Evolutionary conservation across 768 basidiomycete genomes (phyloP), one percentile per base, ranked within the genome.

Genomic region (Terana coerulea): DNA sequence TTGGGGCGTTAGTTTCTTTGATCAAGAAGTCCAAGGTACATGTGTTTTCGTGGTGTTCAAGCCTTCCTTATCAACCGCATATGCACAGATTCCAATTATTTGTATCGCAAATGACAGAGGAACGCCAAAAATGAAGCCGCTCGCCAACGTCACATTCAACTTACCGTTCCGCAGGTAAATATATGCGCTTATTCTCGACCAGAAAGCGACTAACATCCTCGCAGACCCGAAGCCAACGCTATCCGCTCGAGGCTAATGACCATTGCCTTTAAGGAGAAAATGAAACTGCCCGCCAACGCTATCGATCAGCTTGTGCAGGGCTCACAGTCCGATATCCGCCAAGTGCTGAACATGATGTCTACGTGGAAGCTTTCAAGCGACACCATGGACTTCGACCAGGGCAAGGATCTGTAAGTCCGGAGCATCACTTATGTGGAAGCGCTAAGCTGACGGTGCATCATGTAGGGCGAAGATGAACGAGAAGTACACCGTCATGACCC

Each of bases 281-380:
- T 99, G 81, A 88, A 91, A 67, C 73, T 98, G n/a, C 88, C 91
- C 0, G 82, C 84, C 0, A 91, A 91, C 52, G 95, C 95, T 35
- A 69, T 98, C 29, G 97, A 99, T 62, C 91, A 97, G 65, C 86
- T 99, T 28, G 81, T 98, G 51, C 68, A 72, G 1, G 90, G 95
- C 4, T 78, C 93, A 2, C 91, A 97, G 60, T 95, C 95, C 1
- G 97, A 99, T 68, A 95, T 99, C 52, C 88, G 97, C 3, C 95
- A 95, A 65, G 91, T 98, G 17, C 71, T 99, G 53, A 98, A 98
- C 66, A 98, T 99, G 93, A 74, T 99, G 11, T 95, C 97, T 4
- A 98, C 95, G 0, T 98, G 93, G 91, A 93, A 86, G 61, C 69
- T 98, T n/a, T 88, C 87, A 8, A 86, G 74, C 55, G 67, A 76